Base-by-base conservation (phyloP, 805 yeast species). In the Yueomyces sinensis region DNA sequence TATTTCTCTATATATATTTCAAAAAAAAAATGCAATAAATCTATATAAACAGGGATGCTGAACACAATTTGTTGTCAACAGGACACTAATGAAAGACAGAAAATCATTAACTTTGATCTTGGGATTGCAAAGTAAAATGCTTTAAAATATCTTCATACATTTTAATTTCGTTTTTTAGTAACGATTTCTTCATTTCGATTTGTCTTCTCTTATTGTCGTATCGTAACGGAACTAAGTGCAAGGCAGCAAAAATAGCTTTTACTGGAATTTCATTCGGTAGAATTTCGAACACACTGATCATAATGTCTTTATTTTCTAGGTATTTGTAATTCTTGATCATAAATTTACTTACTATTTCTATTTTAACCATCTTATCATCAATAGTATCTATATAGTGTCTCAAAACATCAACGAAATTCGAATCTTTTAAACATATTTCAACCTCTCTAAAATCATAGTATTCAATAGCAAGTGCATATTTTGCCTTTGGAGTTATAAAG, bases 401-500 rank as follows among this genome's bases (percentile, higher is more conserved):
- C 9, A 52, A 33, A 4, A 53, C 41, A 15, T 34, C 33, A 13
- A 42, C 17, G 23, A 51, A 36, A 17, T 44, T 45, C 3, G 32
- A 37, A 11, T 36, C 27, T 5, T 24, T 42, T 1, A 45, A 25
- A 2, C 17, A 37, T 16, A 25, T 29, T 27, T 55, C 56, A 7
- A 55, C 39, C 9, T 41, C 41, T 15, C 37, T 30, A 32, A 50
- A 55, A 37, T 52, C 59, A 39, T 49, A 49, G 34, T 40, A 42
- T 9, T 43, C 30, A 32, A 48, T 20, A 13, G 24, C 24, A 20
- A 20, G 11, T 11, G 6, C n/a, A n/a, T 27, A 27, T 6, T n/a
- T n/a, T 16, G 17, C 15, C 17, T 9, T 16, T 29, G 30, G 29
- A 27, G 7, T n/a, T 9, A 23, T 23, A 23, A 23, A 13, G 13